phyloP scores from a whole-genome alignment of 108 stramenopile species.

The Cyclotella distinguenda region DNA sequence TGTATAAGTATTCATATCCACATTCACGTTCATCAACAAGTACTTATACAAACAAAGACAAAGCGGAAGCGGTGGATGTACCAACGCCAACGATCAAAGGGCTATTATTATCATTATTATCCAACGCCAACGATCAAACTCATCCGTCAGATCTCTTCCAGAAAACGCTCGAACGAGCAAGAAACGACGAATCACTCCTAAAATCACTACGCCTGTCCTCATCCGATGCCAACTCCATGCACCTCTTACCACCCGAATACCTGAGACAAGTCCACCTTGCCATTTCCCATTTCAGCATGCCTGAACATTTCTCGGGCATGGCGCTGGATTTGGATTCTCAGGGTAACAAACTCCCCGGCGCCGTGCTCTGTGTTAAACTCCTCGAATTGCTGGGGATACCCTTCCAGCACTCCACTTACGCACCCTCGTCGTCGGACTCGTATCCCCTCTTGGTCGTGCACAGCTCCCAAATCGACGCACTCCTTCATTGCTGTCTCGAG shows the following conservation, averaged over 20 bases:
- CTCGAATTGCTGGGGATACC: conserved; percentile 41
- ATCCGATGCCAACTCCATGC: conserved; percentile 19
- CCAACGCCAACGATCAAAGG: not conserved
- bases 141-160: conserved; percentile 3
- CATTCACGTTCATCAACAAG: too few species aligned
- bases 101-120: not conserved
- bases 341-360: conserved; percentile 15
- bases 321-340: not conserved
- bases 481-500: conserved; percentile 27
- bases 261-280: conserved; percentile 21
- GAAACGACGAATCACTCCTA: conserved; percentile 7
- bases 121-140: conserved; percentile 5
- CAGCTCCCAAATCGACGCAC: conserved; percentile 35
- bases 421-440: not conserved
- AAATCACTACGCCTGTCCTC: conserved; percentile 8
- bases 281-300: conserved; percentile 22
- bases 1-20: too few species aligned
- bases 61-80: too few species aligned
- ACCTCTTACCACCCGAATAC: conserved; percentile 12
- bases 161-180: conserved; percentile 1
- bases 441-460: conserved; percentile 10
- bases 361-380: conserved; percentile 23
- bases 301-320: not conserved
- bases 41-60: too few species aligned
- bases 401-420: not conserved